Conservation (phyloP, 352 stramenopile genomes). For the Globisporangium mamillatum region DNA sequence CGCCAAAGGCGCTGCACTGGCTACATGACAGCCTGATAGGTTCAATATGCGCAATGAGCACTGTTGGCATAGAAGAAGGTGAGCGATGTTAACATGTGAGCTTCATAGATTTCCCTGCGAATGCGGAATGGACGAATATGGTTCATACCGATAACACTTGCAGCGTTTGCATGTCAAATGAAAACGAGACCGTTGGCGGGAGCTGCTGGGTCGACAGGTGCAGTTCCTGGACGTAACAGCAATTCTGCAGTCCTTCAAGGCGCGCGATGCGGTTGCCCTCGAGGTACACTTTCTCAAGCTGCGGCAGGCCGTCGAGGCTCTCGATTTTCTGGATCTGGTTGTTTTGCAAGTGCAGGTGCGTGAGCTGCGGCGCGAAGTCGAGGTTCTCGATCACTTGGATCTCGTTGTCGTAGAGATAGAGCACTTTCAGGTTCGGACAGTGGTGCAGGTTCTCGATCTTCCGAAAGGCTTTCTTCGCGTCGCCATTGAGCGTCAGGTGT, state of each 20-base stretch:
- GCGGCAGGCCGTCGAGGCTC: slow-evolving; percentile 32
- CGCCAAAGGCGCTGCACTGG: slow-evolving; percentile 23
- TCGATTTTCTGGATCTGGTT: slow-evolving; percentile 60
- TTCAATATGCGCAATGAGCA: slow-evolving; percentile 55
- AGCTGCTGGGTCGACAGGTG: slow-evolving; percentile 63
- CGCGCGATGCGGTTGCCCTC: slow-evolving; percentile 61
- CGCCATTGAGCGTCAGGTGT: slow-evolving; percentile 61
- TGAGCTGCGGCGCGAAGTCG: slow-evolving; percentile 42
- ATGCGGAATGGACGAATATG: background rate
- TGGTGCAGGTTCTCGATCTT: slow-evolving; percentile 60
- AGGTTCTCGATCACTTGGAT: slow-evolving; percentile 56
- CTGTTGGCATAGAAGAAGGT: slow-evolving; percentile 18
- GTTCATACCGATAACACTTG: slow-evolving; percentile 32
- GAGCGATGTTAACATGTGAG: background rate
- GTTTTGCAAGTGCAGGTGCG: slow-evolving; percentile 72
- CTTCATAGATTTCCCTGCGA: background rate
- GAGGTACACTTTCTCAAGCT: slow-evolving; percentile 73
- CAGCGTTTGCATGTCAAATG: slow-evolving; percentile 47
- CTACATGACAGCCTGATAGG: slow-evolving; percentile 57
- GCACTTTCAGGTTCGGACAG: slow-evolving; percentile 64
- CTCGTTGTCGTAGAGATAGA: slow-evolving; percentile 82
- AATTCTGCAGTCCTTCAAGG: slow-evolving; percentile 51
- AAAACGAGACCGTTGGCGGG: slow-evolving; percentile 26
- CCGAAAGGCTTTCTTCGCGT: slow-evolving; percentile 28
- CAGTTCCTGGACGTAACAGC: slow-evolving; percentile 50